Evolutionary conservation across 768 basidiomycete genomes (phyloP), one percentile per base, ranked within the genome.

Genomic region (Rhizopogon vinicolor): DNA sequence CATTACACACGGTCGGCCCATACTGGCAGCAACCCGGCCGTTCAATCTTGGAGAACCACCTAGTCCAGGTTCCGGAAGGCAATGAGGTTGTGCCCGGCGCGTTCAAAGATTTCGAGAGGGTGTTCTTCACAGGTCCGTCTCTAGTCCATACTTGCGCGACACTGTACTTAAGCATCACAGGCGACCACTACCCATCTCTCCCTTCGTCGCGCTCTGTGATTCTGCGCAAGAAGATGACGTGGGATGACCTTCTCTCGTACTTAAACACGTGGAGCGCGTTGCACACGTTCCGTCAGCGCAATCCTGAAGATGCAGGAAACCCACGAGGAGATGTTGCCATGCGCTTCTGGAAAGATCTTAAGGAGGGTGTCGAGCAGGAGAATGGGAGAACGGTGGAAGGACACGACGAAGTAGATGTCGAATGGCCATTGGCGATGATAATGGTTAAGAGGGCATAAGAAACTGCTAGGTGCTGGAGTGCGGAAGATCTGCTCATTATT

Each of bases 21-120:
- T 79, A 90, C 65, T 93, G 89, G 78, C 79, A 91, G 63, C 82
- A 85, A 41, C 91, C 91, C 0, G 91, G 91, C 13, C 78, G 91
- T 12, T 78, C 78, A 0, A 83, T 91, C 57, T 75, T 92, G 19
- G 86, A 89, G 59, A 77, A 80, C 18, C 81, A 88, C 63, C 77
- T 92, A 1, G 73, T 82, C 3, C 82, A 83, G 49, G 79, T 92
- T n/a, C 87, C 85, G 0, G 75, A 78, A 46, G 82, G 84, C n/a
- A 65, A 65, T 1, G 55, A 59, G 16, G 58, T 75, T 42, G 58
- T 71, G 42, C 72, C 71, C 5, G 67, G 63, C 39, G 63, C 63
- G 4, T 74, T 82, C 51, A 65, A 63, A 31, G 69, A 77, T 29
- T 74, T 83, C 50, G 72, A 81, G 41, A 73, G 84, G 13, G 72